Evolutionary conservation across 2,329 filamentous ascomycete species (phyloP).

Genomic region (Teratosphaeria nubilosa): DNA sequence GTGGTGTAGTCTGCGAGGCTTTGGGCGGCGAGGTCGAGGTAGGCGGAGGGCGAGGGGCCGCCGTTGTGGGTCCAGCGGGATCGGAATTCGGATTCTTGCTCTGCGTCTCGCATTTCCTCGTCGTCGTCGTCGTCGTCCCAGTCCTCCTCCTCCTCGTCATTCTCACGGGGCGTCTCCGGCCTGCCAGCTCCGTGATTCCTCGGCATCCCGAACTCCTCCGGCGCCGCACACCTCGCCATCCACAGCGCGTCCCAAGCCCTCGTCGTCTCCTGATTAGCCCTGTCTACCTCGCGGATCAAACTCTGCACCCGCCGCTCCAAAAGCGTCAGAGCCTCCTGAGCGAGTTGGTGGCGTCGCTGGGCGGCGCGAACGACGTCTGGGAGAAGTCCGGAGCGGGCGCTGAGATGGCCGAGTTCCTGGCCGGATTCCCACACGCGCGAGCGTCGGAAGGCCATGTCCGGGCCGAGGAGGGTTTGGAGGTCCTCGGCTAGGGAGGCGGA

Average conservation of each 20-base stretch:
- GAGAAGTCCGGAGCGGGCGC: background rate
- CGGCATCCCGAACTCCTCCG: background rate
- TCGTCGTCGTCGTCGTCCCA: background rate
- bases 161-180: background rate
- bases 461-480: background rate
- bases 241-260: background rate
- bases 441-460: background rate
- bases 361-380: background rate
- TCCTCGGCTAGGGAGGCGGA: background rate
- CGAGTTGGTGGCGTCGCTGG: background rate
- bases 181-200: background rate
- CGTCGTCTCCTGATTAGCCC: background rate
- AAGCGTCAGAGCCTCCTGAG: background rate
- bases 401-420: background rate
- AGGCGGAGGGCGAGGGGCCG: background rate
- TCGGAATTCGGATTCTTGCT: background rate
- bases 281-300: background rate
- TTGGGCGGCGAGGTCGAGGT: background rate
- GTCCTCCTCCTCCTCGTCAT: background rate
- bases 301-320: background rate
- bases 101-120: background rate
- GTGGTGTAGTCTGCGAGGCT: background rate
- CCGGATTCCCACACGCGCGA: background rate
- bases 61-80: background rate
- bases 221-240: background rate